Conservation (phyloP, 2,329 filamentous ascomycete species). For the Xylariaceae sp. region DNA sequence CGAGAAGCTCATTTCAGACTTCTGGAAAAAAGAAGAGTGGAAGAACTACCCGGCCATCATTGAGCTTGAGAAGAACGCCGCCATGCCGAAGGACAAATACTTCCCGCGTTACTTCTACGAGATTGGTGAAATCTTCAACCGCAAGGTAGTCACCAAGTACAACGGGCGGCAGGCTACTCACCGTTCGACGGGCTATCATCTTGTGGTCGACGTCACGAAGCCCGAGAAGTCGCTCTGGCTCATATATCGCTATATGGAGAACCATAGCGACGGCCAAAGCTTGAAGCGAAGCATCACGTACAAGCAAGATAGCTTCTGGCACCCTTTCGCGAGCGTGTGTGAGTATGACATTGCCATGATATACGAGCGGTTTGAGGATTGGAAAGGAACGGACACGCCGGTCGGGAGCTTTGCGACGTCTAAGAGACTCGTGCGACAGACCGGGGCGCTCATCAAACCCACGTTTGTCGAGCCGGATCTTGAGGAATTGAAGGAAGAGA, state of each 20-base stretch:
- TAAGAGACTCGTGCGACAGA: conserved; percentile 20
- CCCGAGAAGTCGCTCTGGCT: conserved; percentile 24
- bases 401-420: conserved; percentile 15
- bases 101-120: conserved; percentile 23
- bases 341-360: conserved; percentile 23
- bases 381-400: conserved; percentile 17
- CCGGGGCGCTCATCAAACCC: conserved; percentile 17
- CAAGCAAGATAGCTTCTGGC: conserved; percentile 22
- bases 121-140: conserved; percentile 24
- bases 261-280: conserved; percentile 10
- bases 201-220: conserved; percentile 22
- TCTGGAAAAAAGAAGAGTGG: conserved; percentile 20
- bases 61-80: conserved; percentile 15
- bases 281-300: conserved; percentile 20
- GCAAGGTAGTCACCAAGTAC: conserved; percentile 15
- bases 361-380: conserved; percentile 20
- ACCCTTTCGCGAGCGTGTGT: conserved; percentile 20
- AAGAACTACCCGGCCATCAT: conserved; percentile 18
- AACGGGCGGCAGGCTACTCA: conserved; percentile 20
- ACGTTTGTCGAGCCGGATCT: conserved; percentile 22
- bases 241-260: conserved; percentile 21
- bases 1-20: conserved; percentile 17
- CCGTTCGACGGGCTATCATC: conserved; percentile 22
- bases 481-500: conserved; percentile 19
- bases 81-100: conserved; percentile 18